Evolutionary conservation across 257 asterid species (phyloP), one percentile per base, ranked within the genome.

Genomic region (Knoxia roxburghii): DNA sequence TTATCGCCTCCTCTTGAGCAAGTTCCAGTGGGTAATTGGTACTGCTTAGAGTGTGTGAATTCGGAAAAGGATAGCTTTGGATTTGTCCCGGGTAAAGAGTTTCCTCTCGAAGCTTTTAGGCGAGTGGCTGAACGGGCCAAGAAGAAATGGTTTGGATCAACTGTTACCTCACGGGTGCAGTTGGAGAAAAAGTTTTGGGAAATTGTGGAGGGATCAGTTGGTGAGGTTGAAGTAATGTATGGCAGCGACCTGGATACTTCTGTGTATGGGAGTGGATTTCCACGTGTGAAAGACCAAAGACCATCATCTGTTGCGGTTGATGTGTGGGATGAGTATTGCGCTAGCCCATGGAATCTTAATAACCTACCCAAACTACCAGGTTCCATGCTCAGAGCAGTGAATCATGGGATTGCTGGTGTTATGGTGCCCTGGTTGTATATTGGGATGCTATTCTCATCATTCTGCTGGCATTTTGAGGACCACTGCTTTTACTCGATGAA

Each of bases 381-480:
- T 60, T 92, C 98, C 46, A 82, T 92, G 86, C 97, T 92, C 75
- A 85, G 82, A 73, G 78, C 97, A 60, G 94, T 92, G 70, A 91
- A 87, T 80, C 90, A 89, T 46, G 89, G 84, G 73, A 87, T 92
- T 82, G 95, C 97, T 51, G 98, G 98, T 40, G 97, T 92, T 45
- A 89, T 92, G 98, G 97, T 92, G 75, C 98, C 97, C 58, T 89
- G 98, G 98, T 85, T 92, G 59, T 92, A 89, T 75, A 71, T 92
- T 50, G 97, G 98, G 78, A 89, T 92, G 98, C 75, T 85, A 55
- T 92, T 92, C 84, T 92, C 98, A 60, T 80, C 97, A 67, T 89
- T 92, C 78, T 92, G 97, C 88, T 92, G 97, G 98, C 98, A 92
- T 77, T 86, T 92, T 79, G 98, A 92, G 80, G 98, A 92, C 73